Conservation (phyloP, 164 flowering plant species). For the Macadamia tetraphylla region DNA sequence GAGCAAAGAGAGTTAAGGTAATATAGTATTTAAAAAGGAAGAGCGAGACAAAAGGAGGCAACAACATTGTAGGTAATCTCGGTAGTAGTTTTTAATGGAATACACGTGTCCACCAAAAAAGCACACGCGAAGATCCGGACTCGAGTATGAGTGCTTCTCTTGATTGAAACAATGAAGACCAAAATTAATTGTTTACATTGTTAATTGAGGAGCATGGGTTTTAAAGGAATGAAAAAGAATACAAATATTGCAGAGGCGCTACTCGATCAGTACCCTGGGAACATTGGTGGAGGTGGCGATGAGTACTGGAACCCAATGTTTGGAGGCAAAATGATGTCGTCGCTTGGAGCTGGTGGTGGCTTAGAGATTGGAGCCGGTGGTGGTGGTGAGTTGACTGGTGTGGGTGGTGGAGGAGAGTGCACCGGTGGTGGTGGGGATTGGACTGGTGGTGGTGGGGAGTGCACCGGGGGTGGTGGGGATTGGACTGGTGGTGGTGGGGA, state of each 20-base stretch:
- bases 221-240: neutral
- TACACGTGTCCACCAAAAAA: too few relatives aligned
- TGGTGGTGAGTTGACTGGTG: slow-evolving; percentile 1
- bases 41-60: too few relatives aligned
- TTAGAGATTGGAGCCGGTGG: slow-evolving; percentile 3
- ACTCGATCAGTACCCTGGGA: slow-evolving; percentile 6
- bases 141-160: too few relatives aligned
- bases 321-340: neutral
- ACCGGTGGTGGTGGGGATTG: slow-evolving; percentile 5
- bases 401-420: neutral
- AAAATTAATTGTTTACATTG: too few relatives aligned
- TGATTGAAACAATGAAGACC: too few relatives aligned
- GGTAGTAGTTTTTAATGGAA: too few relatives aligned
- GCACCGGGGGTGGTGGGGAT: slow-evolving; percentile 12
- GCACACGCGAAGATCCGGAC: too few relatives aligned
- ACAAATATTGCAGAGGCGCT: neutral
- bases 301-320: neutral
- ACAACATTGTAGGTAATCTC: too few relatives aligned
- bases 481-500: slow-evolving; percentile 18
- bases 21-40: too few relatives aligned
- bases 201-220: too few relatives aligned
- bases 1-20: too few relatives aligned
- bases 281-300: slow-evolving; percentile 11
- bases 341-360: neutral
- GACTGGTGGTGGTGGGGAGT: slow-evolving; percentile 11